Evolutionary conservation across 2,329 filamentous ascomycete species (phyloP).

Genomic region (Venturia aucupariae): DNA sequence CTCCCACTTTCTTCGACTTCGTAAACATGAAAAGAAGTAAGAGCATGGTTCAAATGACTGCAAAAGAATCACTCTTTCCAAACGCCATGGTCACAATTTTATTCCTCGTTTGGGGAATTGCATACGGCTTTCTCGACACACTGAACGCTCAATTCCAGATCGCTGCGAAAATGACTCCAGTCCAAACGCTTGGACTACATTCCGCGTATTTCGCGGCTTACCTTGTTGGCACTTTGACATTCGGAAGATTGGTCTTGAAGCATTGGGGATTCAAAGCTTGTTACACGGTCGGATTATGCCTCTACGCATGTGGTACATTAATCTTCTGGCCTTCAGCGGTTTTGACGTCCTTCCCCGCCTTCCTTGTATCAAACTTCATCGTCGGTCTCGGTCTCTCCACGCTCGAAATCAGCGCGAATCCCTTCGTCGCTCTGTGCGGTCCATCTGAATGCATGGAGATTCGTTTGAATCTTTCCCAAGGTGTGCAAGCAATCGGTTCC

Average conservation of each 20-base stretch:
- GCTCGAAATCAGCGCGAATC: constrained; percentile 51
- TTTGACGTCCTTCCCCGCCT: constrained; percentile 50
- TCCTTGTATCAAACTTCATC: constrained; percentile 54
- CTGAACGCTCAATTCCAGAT: constrained; percentile 63
- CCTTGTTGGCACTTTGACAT: constrained; percentile 57
- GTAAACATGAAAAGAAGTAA: constrained; percentile 62
- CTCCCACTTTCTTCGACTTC: constrained; percentile 61
- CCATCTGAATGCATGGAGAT: constrained; percentile 52
- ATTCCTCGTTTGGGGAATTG: constrained; percentile 85
- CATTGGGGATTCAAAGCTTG: constrained; percentile 54
- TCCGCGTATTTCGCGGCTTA: constrained; percentile 65
- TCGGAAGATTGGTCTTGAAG: constrained; percentile 51
- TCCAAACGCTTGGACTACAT: constrained; percentile 58
- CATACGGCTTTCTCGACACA: constrained; percentile 76
- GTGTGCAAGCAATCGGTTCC: constrained; percentile 51
- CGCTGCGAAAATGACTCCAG: constrained; percentile 51
- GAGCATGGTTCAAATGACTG: constrained; percentile 58
- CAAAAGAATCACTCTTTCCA: constrained; percentile 59
- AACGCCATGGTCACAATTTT: constrained; percentile 67
- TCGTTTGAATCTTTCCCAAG: constrained; percentile 51
- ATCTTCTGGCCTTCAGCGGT: constrained; percentile 59
- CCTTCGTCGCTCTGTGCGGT: constrained; percentile 54
- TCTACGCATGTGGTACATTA: constrained; percentile 54
- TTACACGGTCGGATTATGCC: constrained; percentile 49
- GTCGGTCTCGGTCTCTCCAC: constrained; percentile 51